Evolutionary conservation across 73 alveolate species (phyloP).

Genomic region (Paramecium tetraurelia): DNA sequence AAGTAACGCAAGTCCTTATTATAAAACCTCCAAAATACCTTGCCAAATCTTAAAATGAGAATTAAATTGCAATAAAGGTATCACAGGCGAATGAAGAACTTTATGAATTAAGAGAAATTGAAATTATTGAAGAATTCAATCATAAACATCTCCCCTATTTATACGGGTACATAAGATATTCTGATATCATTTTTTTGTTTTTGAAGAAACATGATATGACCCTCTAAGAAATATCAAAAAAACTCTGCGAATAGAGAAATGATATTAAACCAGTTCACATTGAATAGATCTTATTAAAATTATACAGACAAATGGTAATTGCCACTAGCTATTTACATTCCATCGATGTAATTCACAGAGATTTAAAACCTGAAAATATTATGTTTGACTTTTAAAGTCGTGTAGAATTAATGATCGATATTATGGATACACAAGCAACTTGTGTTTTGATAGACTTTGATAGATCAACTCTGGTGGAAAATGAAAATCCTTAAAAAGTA

Average conservation of each 20-base stretch:
- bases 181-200: not conserved
- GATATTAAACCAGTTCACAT: not conserved
- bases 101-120: not conserved
- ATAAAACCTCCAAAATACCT: not conserved
- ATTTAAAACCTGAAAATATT: not conserved
- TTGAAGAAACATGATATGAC: not conserved
- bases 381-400: not conserved
- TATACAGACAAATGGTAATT: not conserved
- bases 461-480: not conserved
- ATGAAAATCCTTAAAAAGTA: not conserved
- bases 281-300: not conserved
- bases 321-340: not conserved
- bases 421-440: not conserved
- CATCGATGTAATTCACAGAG: not conserved
- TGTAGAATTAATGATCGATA: not conserved
- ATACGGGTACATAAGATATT: not conserved
- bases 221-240: not conserved
- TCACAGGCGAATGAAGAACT: not conserved
- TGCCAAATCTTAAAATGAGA: not conserved
- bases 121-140: not conserved
- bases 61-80: not conserved
- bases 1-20: not conserved
- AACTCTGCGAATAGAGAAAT: not conserved
- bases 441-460: not conserved
- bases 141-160: not conserved